Evolutionary conservation across 306 rosid species (phyloP).

Genomic region (Senna tora): DNA sequence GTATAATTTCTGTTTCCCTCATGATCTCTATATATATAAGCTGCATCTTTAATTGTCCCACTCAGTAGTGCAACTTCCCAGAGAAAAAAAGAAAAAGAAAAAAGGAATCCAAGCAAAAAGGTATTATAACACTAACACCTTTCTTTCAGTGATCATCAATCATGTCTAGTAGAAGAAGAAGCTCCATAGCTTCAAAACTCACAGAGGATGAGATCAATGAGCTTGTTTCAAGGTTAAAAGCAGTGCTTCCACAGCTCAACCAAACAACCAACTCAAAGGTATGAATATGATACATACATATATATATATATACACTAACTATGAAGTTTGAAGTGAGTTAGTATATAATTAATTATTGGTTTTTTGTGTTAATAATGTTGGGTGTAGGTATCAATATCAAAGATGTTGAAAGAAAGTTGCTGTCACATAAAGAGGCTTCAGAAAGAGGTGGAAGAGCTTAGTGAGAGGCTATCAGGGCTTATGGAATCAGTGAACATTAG

Average conservation of each 20-base stretch:
- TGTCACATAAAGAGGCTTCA: conserved; percentile 46
- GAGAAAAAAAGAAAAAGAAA: too few relatives aligned
- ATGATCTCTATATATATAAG: conserved; percentile 50
- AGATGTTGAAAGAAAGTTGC: conserved; percentile 45
- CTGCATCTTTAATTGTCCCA: neutral
- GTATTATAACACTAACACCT: too few relatives aligned
- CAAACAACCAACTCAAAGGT: conserved; percentile 49
- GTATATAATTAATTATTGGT: too few relatives aligned
- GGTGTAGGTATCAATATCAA: conserved; percentile 43
- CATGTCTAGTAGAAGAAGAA: conserved; percentile 48
- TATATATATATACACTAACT: too few relatives aligned
- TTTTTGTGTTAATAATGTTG: neutral
- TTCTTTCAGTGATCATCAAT: neutral
- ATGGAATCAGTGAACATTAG: conserved; percentile 46
- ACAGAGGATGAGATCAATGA: conserved; percentile 47
- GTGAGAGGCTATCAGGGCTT: conserved; percentile 42
- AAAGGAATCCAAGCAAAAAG: neutral
- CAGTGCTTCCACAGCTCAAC: conserved; percentile 44
- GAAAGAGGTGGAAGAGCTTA: conserved; percentile 51
- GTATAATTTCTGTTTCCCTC: neutral
- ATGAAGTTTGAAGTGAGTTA: too few relatives aligned
- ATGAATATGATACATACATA: conserved; percentile 30
- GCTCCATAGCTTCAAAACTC: conserved; percentile 37
- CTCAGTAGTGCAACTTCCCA: neutral
- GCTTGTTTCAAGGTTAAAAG: conserved; percentile 48